These are phyloP conservation scores for Aspergillus olivimuriae DNA, from an alignment of 495 filamentous ascomycete species.

Conservation along the genomic window DNA sequence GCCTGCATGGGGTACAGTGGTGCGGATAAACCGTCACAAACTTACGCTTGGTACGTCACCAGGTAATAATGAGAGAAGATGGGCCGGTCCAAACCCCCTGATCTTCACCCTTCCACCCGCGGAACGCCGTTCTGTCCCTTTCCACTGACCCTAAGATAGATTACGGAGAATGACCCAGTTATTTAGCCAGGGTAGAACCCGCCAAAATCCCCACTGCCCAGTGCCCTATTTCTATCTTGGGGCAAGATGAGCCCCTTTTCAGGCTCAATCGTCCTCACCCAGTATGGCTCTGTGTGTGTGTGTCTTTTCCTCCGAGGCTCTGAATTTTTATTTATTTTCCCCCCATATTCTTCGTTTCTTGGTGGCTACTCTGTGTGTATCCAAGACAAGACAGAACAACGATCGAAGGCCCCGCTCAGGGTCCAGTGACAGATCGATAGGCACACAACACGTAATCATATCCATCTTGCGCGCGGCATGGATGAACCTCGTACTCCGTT, in stretches of 20 bases:
- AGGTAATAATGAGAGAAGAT: too few species aligned
- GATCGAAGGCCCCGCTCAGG: too few species aligned
- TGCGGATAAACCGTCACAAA: neutral
- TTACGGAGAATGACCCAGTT: conserved; percentile 3
- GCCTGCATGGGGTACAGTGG: neutral
- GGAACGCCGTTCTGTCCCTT: neutral
- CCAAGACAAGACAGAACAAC: too few species aligned
- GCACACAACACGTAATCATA: too few species aligned
- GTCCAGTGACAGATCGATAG: too few species aligned
- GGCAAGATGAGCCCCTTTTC: neutral
- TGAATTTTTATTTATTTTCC: too few species aligned
- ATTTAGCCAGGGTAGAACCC: neutral
- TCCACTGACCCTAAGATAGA: neutral
- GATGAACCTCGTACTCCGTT: too few species aligned
- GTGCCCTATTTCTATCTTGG: neutral
- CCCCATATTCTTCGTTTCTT: too few species aligned
- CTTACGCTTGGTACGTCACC: neutral
- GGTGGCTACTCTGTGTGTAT: too few species aligned
- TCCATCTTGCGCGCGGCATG: too few species aligned
- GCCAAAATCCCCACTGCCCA: neutral
- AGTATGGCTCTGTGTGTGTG: neutral
- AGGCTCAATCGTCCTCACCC: neutral
- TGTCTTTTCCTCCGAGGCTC: neutral
- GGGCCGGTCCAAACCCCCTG: conserved; percentile 1
- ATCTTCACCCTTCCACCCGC: neutral